Base-by-base conservation (phyloP, 257 asterid species). In the Rauvolfia tetraphylla region DNA sequence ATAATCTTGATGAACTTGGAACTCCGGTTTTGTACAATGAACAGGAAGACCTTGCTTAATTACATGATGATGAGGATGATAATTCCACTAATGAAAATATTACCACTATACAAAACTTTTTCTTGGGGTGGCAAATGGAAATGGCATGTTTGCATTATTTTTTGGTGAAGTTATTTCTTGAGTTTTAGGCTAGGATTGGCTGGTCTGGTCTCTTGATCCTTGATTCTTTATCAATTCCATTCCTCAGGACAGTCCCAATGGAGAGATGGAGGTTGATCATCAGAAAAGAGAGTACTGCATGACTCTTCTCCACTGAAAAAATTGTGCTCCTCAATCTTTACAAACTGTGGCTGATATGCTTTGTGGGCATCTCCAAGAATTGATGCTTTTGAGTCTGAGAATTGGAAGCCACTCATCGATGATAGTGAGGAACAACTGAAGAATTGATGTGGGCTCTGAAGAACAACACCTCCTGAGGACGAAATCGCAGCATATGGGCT, bases 211-310 rank as follows among this genome's bases (percentile, higher is more conserved):
- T 68, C 57, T 66, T 72, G 48, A 33, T 29, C 22, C 27, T 67
- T 67, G 71, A 67, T 22, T 38, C 42, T 67, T 10, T 11, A 29
- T 87, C 86, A 91, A 79, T 85, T 90, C 98, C 97, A 93, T 38
- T 87, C 95, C 2, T 93, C 92, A 17, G 89, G 81, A 10, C 80
- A 82, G 83, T 87, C 87, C 97, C 98, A 93, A 59, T 84, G 94
- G 57, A 93, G 95, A 20, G 90, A 85, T 4, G 98, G 98, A 72
- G 98, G 85, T 78, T 91, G 97, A 56, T 90, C 97, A 68, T 93
- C 98, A 31, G 91, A 73, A 70, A 93, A 92, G 79, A 93, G 73
- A 71, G 84, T 83, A 59, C 86, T 88, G 90, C 98, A 93, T 0
- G 94, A 83, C 41, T 93, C 98, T 49, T 93, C 98, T 0, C 88